phyloP scores from a whole-genome alignment of 78 protist genomes.

The Planoprotostelium fungivorum region DNA sequence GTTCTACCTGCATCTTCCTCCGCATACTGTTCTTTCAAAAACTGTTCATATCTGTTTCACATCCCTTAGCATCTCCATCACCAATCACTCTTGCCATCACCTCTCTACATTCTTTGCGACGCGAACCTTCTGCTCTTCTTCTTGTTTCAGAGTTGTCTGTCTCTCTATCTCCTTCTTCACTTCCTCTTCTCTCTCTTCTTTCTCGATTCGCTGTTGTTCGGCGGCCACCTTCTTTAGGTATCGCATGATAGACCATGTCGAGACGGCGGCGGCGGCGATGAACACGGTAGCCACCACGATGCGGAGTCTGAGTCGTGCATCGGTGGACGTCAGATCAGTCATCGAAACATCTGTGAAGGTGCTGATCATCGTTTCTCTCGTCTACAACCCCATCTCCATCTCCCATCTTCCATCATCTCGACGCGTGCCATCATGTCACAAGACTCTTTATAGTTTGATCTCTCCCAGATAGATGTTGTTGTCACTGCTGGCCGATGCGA shows the following conservation, averaged over 20 bases:
- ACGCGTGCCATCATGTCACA: too few relatives aligned
- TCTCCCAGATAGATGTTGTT: conserved; percentile 73
- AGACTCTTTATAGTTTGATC: conserved; percentile 43
- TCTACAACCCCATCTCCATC: too few relatives aligned
- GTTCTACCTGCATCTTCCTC: not conserved
- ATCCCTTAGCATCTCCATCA: not conserved
- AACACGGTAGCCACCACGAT: too few relatives aligned
- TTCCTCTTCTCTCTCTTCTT: not conserved
- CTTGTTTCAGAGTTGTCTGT: not conserved
- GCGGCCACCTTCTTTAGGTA: too few relatives aligned
- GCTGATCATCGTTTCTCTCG: too few relatives aligned
- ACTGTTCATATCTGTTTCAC: not conserved
- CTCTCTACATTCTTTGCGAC: not conserved
- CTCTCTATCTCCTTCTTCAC: not conserved
- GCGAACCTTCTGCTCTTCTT: not conserved
- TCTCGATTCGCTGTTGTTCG: not conserved
- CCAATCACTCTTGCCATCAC: not conserved
- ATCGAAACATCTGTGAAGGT: too few relatives aligned
- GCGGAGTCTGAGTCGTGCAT: too few relatives aligned
- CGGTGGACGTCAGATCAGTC: too few relatives aligned
- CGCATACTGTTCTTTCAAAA: not conserved
- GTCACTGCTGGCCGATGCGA: conserved; percentile 63
- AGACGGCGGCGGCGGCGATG: too few relatives aligned
- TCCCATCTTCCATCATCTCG: too few relatives aligned
- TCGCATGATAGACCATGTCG: too few relatives aligned